Base-by-base conservation (phyloP, 257 asterid species). In the Prunella vulgaris region DNA sequence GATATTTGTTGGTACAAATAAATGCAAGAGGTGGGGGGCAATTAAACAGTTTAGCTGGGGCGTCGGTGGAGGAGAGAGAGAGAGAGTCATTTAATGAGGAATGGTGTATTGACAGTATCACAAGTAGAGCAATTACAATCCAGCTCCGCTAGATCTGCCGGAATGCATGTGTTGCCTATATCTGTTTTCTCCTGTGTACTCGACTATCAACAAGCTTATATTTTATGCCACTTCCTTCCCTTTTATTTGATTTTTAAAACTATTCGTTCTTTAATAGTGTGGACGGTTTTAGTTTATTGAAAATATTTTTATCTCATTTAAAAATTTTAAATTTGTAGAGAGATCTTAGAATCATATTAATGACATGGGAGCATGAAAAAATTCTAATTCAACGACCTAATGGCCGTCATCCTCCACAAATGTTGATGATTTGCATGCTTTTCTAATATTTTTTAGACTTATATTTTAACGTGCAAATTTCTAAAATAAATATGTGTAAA, bases 1-100 rank as follows among this genome's bases (percentile, higher is more conserved):
- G 64, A 40, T 35, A 25, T 15, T 44, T 65, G 60, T 22, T 30
- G 66, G 74, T 7, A 71, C 78, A 73, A 83, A 69, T 79, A 77
- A 84, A 84, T 83, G 83, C 77, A 40, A 5, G 60, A 44, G 79
- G 80, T 58, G 71, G 80, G 67, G 66, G 44, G 15, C 22, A 68
- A 64, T 74, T 76, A 63, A 76, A 60, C 74, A 67, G 67, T 58
- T 15, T 48, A 8, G n/a, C n/a, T n/a, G 40, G 75, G 80, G 83
- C 80, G 86, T 84, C 88, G 88, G 86, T 84, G 86, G 82, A 37
- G 74, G 70, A 70, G 68, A 68, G 67, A 69, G 15, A 56, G 24
- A 25, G 42, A 14, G 38, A 22, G 60, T 52, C 79, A 83, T 72
- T 83, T 80, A 74, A 78, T 80, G 28, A 59, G 60, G 52, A n/a